phyloP scores from a whole-genome alignment of 805 yeast genomes.

The Metschnikowia lochheadii region DNA sequence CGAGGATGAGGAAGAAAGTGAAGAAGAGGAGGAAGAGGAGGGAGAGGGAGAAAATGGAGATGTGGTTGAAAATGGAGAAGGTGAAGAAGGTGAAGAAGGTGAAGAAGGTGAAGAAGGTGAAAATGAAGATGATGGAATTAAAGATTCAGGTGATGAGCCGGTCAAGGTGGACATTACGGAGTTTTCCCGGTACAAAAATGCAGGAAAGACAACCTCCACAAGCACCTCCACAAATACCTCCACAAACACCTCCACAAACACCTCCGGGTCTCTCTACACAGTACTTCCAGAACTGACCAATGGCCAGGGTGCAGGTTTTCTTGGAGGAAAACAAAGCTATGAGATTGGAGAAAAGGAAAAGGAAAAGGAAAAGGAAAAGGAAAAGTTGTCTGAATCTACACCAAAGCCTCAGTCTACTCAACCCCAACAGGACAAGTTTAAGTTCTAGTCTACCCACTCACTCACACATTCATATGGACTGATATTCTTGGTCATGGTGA shows the following conservation, averaged over 20 bases:
- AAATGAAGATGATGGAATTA: conserved; percentile 2
- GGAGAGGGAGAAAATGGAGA: neutral
- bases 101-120: conserved; percentile 26
- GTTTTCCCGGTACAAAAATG: neutral
- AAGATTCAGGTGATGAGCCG: conserved; percentile 9
- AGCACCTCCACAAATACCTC: neutral
- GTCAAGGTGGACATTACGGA: conserved; percentile 15
- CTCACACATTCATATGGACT: no score
- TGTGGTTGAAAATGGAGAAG: neutral
- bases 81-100: conserved; percentile 30
- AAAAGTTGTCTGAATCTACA: no score
- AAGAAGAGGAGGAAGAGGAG: conserved; percentile 2
- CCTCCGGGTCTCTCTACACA: conserved; percentile 9
- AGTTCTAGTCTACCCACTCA: no score
- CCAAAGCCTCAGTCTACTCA: neutral
- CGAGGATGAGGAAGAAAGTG: conserved; percentile 15
- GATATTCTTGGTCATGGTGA: no score
- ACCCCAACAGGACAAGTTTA: neutral
- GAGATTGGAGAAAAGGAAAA: neutral
- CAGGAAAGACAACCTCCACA: neutral
- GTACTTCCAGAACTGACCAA: conserved; percentile 13
- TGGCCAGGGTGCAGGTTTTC: conserved; percentile 1
- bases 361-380: neutral
- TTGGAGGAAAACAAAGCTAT: conserved; percentile 6
- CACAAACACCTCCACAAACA: neutral